Evolutionary conservation across 1,284 basidiomycete species (phyloP).

Genomic region (Ceratobasidium sp.): DNA sequence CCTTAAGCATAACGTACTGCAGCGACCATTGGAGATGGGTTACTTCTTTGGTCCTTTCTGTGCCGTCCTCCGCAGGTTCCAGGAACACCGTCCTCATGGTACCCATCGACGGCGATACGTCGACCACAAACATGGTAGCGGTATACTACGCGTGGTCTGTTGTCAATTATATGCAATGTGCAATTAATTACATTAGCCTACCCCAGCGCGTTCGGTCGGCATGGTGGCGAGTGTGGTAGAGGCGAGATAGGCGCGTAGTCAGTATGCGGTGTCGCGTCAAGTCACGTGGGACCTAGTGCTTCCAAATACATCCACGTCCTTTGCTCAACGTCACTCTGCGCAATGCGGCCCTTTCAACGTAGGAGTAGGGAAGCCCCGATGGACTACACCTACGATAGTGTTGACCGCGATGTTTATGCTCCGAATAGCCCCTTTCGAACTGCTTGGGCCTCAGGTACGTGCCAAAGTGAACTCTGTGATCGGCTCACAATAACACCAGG

Average conservation of each 20-base stretch:
- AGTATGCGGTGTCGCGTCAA: constrained; percentile 2
- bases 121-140: constrained; percentile 85
- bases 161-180: background rate
- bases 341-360: constrained; percentile 30
- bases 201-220: constrained; percentile 78
- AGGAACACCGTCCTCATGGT: constrained; percentile 63
- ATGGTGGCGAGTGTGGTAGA: constrained; percentile 53
- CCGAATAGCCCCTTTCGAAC: constrained; percentile 14
- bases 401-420: constrained; percentile 30
- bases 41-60: constrained; percentile 61
- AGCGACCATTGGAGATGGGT: constrained; percentile 81
- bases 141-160: constrained; percentile 62
- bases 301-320: background rate
- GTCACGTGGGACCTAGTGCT: constrained; percentile 16
- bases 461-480: background rate
- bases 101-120: constrained; percentile 87
- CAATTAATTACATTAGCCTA: constrained; percentile 50
- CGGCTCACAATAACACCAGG: background rate
- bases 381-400: constrained; percentile 74
- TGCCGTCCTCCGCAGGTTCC: constrained; percentile 60
- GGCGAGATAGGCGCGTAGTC: constrained; percentile 7
- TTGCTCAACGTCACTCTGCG: too few species aligned
- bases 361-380: constrained; percentile 70
- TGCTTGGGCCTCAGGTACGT: constrained; percentile 16
- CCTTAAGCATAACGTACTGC: constrained; percentile 85